A percentile compares a stretch with the other conserved stretches of the same genome.
phyloP scores from a whole-genome alignment of 768 basidiomycete species.

The Pisolithus marmoratus region DNA sequence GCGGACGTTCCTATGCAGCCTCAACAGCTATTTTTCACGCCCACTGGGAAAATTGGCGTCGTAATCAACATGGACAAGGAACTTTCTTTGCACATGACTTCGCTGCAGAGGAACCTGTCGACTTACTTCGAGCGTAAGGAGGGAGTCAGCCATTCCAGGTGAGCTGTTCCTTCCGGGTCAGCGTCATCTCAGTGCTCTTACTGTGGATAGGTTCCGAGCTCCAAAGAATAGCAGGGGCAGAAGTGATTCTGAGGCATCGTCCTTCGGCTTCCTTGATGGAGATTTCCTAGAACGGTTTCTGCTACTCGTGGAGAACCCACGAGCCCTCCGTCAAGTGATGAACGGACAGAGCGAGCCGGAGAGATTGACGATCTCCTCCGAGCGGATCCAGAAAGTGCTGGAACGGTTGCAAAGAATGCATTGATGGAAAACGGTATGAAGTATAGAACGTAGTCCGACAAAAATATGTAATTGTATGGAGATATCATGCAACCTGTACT shows the following conservation, averaged over 20 bases:
- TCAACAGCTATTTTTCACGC: slow-evolving; percentile 69
- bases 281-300: slow-evolving; percentile 75
- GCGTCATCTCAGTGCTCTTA: background rate
- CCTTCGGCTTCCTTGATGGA: slow-evolving; percentile 83
- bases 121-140: slow-evolving; percentile 47
- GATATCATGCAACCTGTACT: background rate
- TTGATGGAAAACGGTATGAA: slow-evolving; percentile 25
- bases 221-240: slow-evolving; percentile 54
- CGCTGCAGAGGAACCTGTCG: slow-evolving; percentile 71
- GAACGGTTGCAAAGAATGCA: slow-evolving; percentile 53
- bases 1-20: slow-evolving; percentile 41
- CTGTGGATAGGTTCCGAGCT: slow-evolving; percentile 57
- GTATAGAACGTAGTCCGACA: slow-evolving; percentile 1
- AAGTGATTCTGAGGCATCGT: slow-evolving; percentile 49
- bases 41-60: slow-evolving; percentile 73
- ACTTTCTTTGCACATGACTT: slow-evolving; percentile 54
- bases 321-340: slow-evolving; percentile 47
- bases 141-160: slow-evolving; percentile 59
- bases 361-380: slow-evolving; percentile 39
- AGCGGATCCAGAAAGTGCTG: slow-evolving; percentile 33
- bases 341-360: slow-evolving; percentile 57
- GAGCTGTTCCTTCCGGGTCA: slow-evolving; percentile 10
- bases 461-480: slow-evolving; percentile 14
- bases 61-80: slow-evolving; percentile 55
- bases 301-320: slow-evolving; percentile 32